Evolutionary conservation across 768 basidiomycete genomes (phyloP).

Genomic region (Dictyophora rubrovolvata): DNA sequence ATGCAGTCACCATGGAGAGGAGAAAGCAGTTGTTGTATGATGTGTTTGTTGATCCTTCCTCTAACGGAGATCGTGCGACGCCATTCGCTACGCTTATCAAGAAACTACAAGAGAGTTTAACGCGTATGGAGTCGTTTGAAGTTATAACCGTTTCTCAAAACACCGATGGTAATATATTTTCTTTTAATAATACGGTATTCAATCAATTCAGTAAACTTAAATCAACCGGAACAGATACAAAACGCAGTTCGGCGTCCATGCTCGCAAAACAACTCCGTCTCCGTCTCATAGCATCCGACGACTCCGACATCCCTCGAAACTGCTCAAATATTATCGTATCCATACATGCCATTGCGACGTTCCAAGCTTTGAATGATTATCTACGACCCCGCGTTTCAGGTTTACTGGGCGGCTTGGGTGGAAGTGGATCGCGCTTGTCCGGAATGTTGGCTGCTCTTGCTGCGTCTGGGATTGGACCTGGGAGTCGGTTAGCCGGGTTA

Average conservation of each 20-base stretch:
- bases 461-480: slow-evolving; percentile 41
- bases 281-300: slow-evolving; percentile 81
- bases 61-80: slow-evolving; percentile 37
- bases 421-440: slow-evolving; percentile 48
- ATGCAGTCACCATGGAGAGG: slow-evolving; percentile 47
- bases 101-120: slow-evolving; percentile 91
- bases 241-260: slow-evolving; percentile 81
- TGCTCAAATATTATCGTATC: slow-evolving; percentile 80
- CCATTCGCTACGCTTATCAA: slow-evolving; percentile 78
- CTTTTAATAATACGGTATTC: background rate
- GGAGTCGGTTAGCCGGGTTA: background rate
- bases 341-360: slow-evolving; percentile 96
- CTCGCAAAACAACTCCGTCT: slow-evolving; percentile 89
- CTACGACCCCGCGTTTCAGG: slow-evolving; percentile 83
- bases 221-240: slow-evolving; percentile 51
- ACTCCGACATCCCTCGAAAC: slow-evolving; percentile 79
- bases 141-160: slow-evolving; percentile 82
- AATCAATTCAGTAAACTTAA: background rate
- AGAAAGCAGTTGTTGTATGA: slow-evolving; percentile 76
- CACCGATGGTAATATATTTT: slow-evolving; percentile 54
- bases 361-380: slow-evolving; percentile 95
- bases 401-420: slow-evolving; percentile 34
- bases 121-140: slow-evolving; percentile 91
- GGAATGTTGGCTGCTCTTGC: slow-evolving; percentile 89
- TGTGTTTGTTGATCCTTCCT: slow-evolving; percentile 52